Evolutionary conservation across 228 moss, liverwort and hornwort genomes (phyloP).

Genomic region (Sphagnum magellanicum): DNA sequence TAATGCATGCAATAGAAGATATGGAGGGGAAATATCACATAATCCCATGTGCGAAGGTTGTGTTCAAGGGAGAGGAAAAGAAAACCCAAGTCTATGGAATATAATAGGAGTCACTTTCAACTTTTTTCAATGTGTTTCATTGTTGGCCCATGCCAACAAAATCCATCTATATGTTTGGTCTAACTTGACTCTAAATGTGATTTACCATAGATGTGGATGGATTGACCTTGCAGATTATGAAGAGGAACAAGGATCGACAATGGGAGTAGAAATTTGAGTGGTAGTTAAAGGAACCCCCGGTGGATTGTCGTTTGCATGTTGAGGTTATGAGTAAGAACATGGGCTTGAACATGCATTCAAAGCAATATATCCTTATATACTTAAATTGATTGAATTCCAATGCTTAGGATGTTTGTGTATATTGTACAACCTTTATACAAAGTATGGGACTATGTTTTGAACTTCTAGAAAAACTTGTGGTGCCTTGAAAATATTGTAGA

Average conservation of each 20-base stretch:
- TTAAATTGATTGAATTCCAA: no score
- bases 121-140: background rate
- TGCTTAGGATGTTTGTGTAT: no score
- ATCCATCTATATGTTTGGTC: no score
- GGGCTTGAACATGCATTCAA: conserved; percentile 69
- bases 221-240: conserved; percentile 40
- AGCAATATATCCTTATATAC: conserved; percentile 20
- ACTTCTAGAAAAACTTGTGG: no score
- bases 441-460: no score
- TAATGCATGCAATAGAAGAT: conserved; percentile 77
- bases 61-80: conserved; percentile 81
- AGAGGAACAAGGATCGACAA: conserved; percentile 78
- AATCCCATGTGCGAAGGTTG: conserved; percentile 65
- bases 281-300: conserved; percentile 67
- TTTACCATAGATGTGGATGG: background rate
- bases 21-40: conserved; percentile 92
- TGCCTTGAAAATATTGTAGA: no score
- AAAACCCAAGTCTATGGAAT: conserved; percentile 42
- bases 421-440: no score
- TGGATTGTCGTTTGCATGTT: conserved; percentile 61
- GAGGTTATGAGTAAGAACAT: conserved; percentile 81
- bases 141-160: background rate
- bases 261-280: conserved; percentile 66
- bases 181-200: no score
- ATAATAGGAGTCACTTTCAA: no score